Conservation (phyloP, 78 protist genomes). For the Planoprotostelium fungivorum region DNA sequence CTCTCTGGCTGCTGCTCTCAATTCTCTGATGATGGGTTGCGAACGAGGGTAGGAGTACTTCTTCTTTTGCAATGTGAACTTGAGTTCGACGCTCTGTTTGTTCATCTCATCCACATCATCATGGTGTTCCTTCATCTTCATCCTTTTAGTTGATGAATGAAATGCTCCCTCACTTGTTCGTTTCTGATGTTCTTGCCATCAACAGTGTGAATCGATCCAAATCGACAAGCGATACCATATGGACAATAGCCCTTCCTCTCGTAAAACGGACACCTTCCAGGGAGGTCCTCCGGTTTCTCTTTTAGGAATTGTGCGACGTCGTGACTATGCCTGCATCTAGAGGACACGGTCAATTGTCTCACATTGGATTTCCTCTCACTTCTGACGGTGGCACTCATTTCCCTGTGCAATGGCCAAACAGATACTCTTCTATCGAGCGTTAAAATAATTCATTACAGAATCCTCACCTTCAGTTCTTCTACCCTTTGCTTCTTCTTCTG, state of each 20-base stretch:
- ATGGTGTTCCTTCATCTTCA: slow-evolving; percentile 7
- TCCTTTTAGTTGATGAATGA: neutral
- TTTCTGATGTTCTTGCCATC: slow-evolving; percentile 10
- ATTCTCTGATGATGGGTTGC: neutral
- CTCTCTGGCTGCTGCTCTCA: neutral
- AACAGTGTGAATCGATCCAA: slow-evolving; percentile 34
- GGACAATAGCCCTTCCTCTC: slow-evolving; percentile 51
- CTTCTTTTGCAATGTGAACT: slow-evolving; percentile 7
- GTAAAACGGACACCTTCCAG: slow-evolving; percentile 17
- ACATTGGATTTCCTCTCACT: neutral
- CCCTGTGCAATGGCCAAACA: neutral
- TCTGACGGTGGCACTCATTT: neutral
- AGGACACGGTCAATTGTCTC: neutral
- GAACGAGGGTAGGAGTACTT: neutral
- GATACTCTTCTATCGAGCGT: no score
- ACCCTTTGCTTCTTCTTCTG: neutral
- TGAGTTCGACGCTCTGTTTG: neutral
- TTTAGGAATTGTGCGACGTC: slow-evolving; percentile 20
- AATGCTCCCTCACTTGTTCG: neutral
- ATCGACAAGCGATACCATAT: slow-evolving; percentile 36
- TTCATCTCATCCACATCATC: neutral
- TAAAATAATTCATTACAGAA: no score
- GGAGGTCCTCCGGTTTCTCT: slow-evolving; percentile 20
- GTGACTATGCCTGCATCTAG: slow-evolving; percentile 42
- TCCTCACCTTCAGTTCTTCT: neutral